These are phyloP conservation scores for Hymenoscyphus linearis DNA, from an alignment of 2,329 filamentous ascomycete genomes.

Conservation along the genomic window DNA sequence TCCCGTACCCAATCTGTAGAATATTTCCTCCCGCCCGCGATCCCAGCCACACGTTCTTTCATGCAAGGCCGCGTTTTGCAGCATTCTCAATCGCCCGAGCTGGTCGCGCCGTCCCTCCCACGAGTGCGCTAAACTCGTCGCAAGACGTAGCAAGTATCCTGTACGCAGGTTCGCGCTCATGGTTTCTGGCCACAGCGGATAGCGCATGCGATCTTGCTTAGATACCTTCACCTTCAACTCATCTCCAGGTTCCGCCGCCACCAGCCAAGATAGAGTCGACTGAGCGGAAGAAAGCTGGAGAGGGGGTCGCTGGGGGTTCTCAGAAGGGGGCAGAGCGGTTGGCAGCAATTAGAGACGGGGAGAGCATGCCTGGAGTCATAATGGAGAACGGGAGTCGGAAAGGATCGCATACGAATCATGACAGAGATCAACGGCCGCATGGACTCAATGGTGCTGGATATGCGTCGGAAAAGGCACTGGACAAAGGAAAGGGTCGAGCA, in stretches of 20 bases:
- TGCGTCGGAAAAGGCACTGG: constrained; percentile 34
- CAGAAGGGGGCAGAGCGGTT: constrained; percentile 24
- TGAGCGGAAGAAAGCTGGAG: constrained; percentile 22
- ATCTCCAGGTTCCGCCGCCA: constrained; percentile 11
- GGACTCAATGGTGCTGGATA: constrained; percentile 38
- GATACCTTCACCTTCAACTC: constrained; percentile 14
- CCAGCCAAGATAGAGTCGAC: constrained; percentile 34
- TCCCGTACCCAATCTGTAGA: background rate
- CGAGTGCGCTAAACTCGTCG: background rate
- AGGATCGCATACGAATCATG: constrained; percentile 50
- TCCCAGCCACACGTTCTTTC: constrained; percentile 21
- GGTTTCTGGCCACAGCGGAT: constrained; percentile 21
- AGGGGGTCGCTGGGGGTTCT: constrained; percentile 26
- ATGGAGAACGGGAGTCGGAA: constrained; percentile 52
- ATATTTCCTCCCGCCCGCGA: constrained; percentile 2
- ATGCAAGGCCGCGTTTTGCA: constrained; percentile 29
- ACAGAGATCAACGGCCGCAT: constrained; percentile 43
- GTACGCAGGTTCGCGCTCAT: constrained; percentile 26
- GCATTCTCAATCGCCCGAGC: constrained; percentile 19
- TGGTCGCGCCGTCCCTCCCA: constrained; percentile 11
- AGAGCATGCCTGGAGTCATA: constrained; percentile 48
- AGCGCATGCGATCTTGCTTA: constrained; percentile 29
- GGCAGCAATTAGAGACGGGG: constrained; percentile 19
- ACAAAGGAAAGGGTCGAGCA: constrained; percentile 26
- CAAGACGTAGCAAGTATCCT: constrained; percentile 1